Evolutionary conservation across 495 filamentous ascomycete species (phyloP).

Genomic region (Clohesyomyces aquaticus): DNA sequence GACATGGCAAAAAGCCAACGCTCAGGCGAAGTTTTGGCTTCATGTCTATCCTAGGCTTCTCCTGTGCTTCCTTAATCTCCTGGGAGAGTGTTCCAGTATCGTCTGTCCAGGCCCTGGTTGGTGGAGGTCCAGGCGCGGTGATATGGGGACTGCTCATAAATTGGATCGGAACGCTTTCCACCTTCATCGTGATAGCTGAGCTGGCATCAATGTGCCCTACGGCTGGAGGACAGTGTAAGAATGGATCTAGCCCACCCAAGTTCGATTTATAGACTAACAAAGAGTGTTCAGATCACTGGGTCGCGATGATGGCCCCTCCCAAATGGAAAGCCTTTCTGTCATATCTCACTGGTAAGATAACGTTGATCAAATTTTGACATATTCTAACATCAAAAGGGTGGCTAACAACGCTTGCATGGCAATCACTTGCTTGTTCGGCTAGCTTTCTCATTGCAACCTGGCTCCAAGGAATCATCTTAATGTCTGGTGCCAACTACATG

Average conservation of each 20-base stretch:
- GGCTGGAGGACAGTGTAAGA: constrained; percentile 36
- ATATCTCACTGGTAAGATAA: constrained; percentile 10
- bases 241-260: background rate
- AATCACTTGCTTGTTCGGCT: constrained; percentile 55
- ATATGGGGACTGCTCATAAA: constrained; percentile 32
- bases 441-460: constrained; percentile 59
- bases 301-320: constrained; percentile 5
- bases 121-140: constrained; percentile 34
- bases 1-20: constrained; percentile 49
- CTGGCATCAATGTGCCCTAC: constrained; percentile 37
- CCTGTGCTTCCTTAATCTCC: constrained; percentile 47
- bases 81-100: constrained; percentile 49
- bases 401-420: constrained; percentile 64
- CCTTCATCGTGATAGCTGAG: constrained; percentile 28
- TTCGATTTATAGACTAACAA: background rate
- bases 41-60: constrained; percentile 49
- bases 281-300: constrained; percentile 21
- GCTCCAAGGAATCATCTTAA: constrained; percentile 61
- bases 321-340: constrained; percentile 3
- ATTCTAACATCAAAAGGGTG: constrained; percentile 43
- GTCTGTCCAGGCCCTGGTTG: constrained; percentile 39
- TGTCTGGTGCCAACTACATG: constrained; percentile 53
- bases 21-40: constrained; percentile 50
- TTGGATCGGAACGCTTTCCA: constrained; percentile 6
- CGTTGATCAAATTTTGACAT: background rate